Percentiles rank a stretch among this genome's conserved stretches.
Evolutionary conservation across 805 yeast genomes (phyloP).

Genomic region (Scheffersomyces lignosus): DNA sequence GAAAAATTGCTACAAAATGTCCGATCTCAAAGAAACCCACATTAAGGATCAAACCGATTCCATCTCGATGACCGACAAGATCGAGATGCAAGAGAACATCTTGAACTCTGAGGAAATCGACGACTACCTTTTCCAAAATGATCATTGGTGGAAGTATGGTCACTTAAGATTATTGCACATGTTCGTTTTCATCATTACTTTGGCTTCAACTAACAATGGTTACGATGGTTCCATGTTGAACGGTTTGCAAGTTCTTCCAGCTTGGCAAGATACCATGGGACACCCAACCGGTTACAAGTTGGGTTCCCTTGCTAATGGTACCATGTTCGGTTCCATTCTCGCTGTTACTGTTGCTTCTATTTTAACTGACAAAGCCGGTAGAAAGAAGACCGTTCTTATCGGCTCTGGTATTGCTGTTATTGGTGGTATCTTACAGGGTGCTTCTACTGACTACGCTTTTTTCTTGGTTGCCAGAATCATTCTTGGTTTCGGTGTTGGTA

Average conservation of each 20-base stretch:
- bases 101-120: not conserved
- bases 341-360: slow-evolving; percentile 24
- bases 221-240: slow-evolving; percentile 37
- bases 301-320: slow-evolving; percentile 16
- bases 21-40: not conserved
- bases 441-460: slow-evolving; percentile 10
- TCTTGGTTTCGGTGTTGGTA: slow-evolving; percentile 12
- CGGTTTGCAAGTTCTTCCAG: slow-evolving; percentile 44
- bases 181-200: slow-evolving; percentile 37
- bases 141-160: slow-evolving; percentile 31
- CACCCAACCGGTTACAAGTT: slow-evolving; percentile 13
- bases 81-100: not conserved
- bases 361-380: slow-evolving; percentile 36
- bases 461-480: slow-evolving; percentile 16
- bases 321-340: slow-evolving; percentile 37
- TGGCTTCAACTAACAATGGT: slow-evolving; percentile 42
- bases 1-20: too few relatives aligned
- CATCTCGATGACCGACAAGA: not conserved
- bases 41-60: not conserved
- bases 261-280: slow-evolving; percentile 38
- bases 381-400: slow-evolving; percentile 25
- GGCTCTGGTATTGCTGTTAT: slow-evolving; percentile 24
- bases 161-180: slow-evolving; percentile 38
- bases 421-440: slow-evolving; percentile 25
- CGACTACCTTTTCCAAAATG: slow-evolving; percentile 3